Base-by-base conservation (phyloP, 495 filamentous ascomycete genomes). In the Penicillium diatomitis region DNA sequence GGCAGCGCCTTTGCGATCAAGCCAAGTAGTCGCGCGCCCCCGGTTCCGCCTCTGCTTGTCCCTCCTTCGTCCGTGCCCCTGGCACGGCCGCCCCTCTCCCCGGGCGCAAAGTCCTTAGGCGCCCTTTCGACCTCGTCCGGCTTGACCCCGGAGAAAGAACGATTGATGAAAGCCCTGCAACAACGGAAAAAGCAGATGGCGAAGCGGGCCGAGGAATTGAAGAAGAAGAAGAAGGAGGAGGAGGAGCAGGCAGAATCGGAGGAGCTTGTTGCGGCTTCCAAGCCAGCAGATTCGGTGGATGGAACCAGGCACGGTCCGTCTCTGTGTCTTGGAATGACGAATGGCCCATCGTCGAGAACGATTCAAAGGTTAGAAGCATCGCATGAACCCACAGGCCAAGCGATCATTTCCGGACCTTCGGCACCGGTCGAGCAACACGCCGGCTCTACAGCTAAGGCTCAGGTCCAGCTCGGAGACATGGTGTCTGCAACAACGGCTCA, bases 151-250 rank as follows among this genome's bases (percentile, higher is more conserved):
- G 92, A 97, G 62, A 96, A 95, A 63, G 80, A 86, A 55, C 78
- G 90, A 52, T 71, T 98, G 50, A 87, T 95, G 88, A 96, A 91
- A 70, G 91, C 92, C 4, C 74, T 96, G 63, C 85, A 97, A 55
- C 70, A 96, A 39, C 77, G 92, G 36, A 90, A 88, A 65, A 88
- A 85, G 58, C 82, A 87, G 54, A 72, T 81, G 74, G 77, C 68
- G 11, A 75, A 68, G 47, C 59, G 62, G 36, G 60, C 64, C n/a
- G 61, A 66, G 30, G 61, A 66, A 46, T 59, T 50, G 37, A 69
- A 63, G 49, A 62, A 57, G 37, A 64, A 53, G 38, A 55, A 69
- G 39, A 46, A 55, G 11, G 45, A 54, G 45, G 37, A 55, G 20
- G 11, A 49, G 6, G 52, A 41, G 28, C 11, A 35, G 2, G 47